Percentiles rank a stretch among this genome's conserved stretches.
Conservation (phyloP, 345 rosid species). For the Populus tremula region DNA sequence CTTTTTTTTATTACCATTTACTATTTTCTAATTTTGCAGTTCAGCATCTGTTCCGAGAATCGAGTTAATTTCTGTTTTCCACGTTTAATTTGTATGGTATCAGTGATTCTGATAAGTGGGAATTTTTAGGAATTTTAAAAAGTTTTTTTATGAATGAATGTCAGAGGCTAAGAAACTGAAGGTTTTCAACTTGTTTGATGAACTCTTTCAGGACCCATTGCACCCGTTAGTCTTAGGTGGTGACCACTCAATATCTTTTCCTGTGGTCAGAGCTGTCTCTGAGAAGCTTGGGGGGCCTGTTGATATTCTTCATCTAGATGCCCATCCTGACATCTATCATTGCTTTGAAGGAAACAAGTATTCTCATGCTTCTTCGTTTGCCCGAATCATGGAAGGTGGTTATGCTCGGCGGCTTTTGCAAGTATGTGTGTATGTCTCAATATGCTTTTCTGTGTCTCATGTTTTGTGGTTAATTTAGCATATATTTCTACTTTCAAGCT, state of each 20-base stretch:
- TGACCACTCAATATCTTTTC: conserved; percentile 91
- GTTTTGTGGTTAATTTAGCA: not conserved
- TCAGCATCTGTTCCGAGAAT: not conserved
- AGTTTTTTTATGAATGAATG: not conserved
- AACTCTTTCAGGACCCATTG: conserved; percentile 61
- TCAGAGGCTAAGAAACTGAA: not conserved
- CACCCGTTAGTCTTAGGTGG: conserved; percentile 92
- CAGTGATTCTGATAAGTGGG: not conserved
- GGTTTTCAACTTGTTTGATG: not conserved
- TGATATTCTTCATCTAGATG: conserved; percentile 94
- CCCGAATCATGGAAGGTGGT: conserved; percentile 99
- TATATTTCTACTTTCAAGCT: not conserved
- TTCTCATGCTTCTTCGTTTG: conserved; percentile 98
- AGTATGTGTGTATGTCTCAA: conserved; percentile 37
- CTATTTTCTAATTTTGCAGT: not conserved
- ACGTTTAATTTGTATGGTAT: not conserved
- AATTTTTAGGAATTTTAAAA: not conserved
- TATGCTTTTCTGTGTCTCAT: not conserved
- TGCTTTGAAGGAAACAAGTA: conserved; percentile 84
- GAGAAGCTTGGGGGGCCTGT: conserved; percentile 96
- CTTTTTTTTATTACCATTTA: too few species aligned
- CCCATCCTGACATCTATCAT: conserved; percentile 96
- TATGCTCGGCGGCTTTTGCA: conserved; percentile 85
- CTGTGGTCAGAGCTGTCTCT: conserved; percentile 89
- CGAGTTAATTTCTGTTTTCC: not conserved